Evolutionary conservation across 208 protist genomes (phyloP), one percentile per base, ranked within the genome.

Genomic region (Trypanosoma lewisi): DNA sequence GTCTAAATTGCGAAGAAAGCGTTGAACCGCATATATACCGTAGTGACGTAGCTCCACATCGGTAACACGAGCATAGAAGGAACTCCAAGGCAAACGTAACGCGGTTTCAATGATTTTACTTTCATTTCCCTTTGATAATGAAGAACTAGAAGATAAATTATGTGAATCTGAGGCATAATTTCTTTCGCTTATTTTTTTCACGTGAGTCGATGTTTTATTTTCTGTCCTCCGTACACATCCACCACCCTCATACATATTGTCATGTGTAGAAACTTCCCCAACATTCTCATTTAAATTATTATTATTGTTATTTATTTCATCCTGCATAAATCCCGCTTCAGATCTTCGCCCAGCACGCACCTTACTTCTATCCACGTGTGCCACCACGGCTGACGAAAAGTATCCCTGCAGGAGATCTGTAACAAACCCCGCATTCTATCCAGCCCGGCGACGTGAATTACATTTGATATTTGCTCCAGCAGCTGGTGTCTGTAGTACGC

Each of bases 371-470:
- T 65, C 72, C 51, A 56, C 64, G 42, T 67, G 37, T 16, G 50
- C 48, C 4, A 53, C 21, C 19, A 31, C 25, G 12, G 52, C 34
- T 19, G 65, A 63, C 2, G 63, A 62, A 30, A 65, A 64, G 55
- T 82, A 79, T 30, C 52, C 69, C 25, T 76, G 68, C 34, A 91
- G 60, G 9, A 91, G 57, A 60, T 87, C 86, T 3, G 78, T 84
- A 12, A 93, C 75, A 58, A 94, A 88, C 75, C 78, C 49, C 83
- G 77, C 76, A 96, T 85, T 27, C 66, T 82, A 61, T 77, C 68
- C n/a, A 89, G 39, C 21, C 83, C 82, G n/a, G 75, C 78, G 16
- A 90, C 75, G 57, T 89, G 79, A n/a, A 91, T 65, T 2, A 90
- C 73, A 48, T 85, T 84, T 37, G 88, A 71, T 45, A 91, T 76